Evolutionary conservation across 208 protist species (phyloP), one percentile per base, ranked within the genome.

Genomic region (Crithidia acanthocephali): DNA sequence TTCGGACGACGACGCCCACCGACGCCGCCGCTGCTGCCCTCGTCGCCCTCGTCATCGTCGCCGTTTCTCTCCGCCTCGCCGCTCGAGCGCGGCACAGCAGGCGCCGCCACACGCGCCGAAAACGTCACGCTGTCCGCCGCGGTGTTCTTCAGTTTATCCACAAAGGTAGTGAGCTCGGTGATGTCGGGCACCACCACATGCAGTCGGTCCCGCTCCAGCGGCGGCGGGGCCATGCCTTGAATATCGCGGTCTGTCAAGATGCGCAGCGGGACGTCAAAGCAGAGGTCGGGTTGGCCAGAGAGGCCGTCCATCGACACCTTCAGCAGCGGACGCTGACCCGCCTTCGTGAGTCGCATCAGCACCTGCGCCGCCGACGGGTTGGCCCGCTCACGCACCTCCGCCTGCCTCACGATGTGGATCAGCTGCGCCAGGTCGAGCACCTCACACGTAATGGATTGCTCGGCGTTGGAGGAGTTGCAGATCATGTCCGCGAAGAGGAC

Each of bases 361-460:
- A 85, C 74, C 47, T 68, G 68, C 58, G 80, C 79, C 18, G 62
- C 67, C 20, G 64, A 60, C 27, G 35, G 53, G 32, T 71, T 55
- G 0, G 69, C 47, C 30, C 77, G 72, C n/a, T 75, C 63, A 7
- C 76, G 80, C 68, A 37, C 72, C 32, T 91, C 91, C 0, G 85
- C 82, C 57, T 91, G 80, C 50, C 83, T 81, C 25, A 96, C 66
- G n/a, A 89, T 76, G 56, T 91, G 87, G 5, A 84, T 64, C 11
- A 96, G 76, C 56, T 90, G 83, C 0, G 72, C 55, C 0, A 86
- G 75, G 69, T 93, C 86, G 13, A 89, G 70, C 20, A 96, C 71
- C 58, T 96, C 88, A 48, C 84, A 92, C 8, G 80, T 91, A 63
- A 96, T 93, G 57, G 88, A 86, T 59, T 91, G 75, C 45, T 90